These are phyloP conservation scores for Plantago rigida DNA, from an alignment of 305 asterid species.

Conservation along the genomic window DNA sequence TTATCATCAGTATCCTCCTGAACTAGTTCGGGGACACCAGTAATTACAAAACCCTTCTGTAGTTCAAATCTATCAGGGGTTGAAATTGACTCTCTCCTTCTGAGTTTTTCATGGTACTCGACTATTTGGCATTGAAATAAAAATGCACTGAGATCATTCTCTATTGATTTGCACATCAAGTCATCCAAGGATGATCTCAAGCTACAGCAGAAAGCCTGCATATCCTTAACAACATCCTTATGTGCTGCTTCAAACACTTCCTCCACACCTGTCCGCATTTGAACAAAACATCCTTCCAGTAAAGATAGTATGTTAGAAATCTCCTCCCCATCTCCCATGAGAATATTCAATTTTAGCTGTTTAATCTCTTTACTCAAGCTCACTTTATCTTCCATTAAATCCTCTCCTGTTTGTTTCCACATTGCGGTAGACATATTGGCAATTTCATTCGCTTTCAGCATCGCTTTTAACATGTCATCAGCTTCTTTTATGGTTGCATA, in stretches of 20 bases:
- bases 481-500: slow-evolving; percentile 54
- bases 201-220: slow-evolving; percentile 34
- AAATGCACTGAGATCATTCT: slow-evolving; percentile 39
- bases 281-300: slow-evolving; percentile 48
- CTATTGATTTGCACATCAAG: slow-evolving; percentile 33
- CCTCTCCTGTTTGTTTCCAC: slow-evolving; percentile 51
- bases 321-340: slow-evolving; percentile 34
- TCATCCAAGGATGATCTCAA: slow-evolving; percentile 48
- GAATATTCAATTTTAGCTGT: slow-evolving; percentile 37
- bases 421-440: slow-evolving; percentile 39
- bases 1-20: slow-evolving; percentile 19
- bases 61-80: slow-evolving; percentile 25
- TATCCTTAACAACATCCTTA: slow-evolving; percentile 43
- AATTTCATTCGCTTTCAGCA: slow-evolving; percentile 48
- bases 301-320: slow-evolving; percentile 32
- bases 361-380: slow-evolving; percentile 45
- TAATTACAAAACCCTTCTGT: slow-evolving; percentile 26
- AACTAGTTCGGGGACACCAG: slow-evolving; percentile 26
- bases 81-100: slow-evolving; percentile 24
- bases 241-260: slow-evolving; percentile 34
- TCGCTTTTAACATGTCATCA: slow-evolving; percentile 47
- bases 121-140: slow-evolving; percentile 42
- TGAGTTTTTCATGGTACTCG: slow-evolving; percentile 28
- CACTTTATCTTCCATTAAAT: slow-evolving; percentile 41
- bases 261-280: slow-evolving; percentile 46